Percentiles rank a stretch among this genome's conserved stretches.
Conservation (phyloP, 108 stramenopile genomes). For the Conticribra guillardii region DNA sequence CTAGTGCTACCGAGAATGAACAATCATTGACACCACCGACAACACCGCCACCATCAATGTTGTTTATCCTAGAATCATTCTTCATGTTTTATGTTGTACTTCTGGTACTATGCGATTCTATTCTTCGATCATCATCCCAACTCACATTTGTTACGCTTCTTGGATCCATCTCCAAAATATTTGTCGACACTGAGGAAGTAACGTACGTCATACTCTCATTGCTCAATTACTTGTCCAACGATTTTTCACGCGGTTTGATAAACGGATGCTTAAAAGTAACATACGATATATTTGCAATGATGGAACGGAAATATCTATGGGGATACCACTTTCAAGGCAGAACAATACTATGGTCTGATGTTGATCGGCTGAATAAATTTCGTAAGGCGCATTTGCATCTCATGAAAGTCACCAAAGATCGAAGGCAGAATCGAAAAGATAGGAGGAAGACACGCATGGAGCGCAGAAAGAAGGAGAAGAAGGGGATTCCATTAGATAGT, state of each 20-base stretch:
- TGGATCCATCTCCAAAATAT: conserved; percentile 11
- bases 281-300: not conserved
- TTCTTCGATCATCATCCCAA: conserved; percentile 15
- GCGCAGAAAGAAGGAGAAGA: conserved; percentile 20
- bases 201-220: conserved; percentile 17
- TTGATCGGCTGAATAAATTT: conserved; percentile 25
- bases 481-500: conserved; percentile 9
- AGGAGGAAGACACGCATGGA: conserved; percentile 20
- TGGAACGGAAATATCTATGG: conserved; percentile 22
- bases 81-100: conserved; percentile 17
- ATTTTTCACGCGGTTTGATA: not conserved
- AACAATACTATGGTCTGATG: conserved; percentile 25
- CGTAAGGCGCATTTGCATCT: conserved; percentile 26
- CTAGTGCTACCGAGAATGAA: not conserved
- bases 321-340: conserved; percentile 28
- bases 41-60: conserved; percentile 2
- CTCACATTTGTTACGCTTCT: conserved; percentile 10
- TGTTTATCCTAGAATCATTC: conserved; percentile 37
- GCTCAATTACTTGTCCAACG: not conserved
- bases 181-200: conserved; percentile 26
- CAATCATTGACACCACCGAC: not conserved
- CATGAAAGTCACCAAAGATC: conserved; percentile 22
- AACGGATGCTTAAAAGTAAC: not conserved
- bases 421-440: conserved; percentile 22
- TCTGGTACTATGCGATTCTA: conserved; percentile 25